Percentiles rank a stretch among this genome's conserved stretches.
Evolutionary conservation across 2,329 filamentous ascomycete species (phyloP).

Genomic region (Trichoderma sp.): DNA sequence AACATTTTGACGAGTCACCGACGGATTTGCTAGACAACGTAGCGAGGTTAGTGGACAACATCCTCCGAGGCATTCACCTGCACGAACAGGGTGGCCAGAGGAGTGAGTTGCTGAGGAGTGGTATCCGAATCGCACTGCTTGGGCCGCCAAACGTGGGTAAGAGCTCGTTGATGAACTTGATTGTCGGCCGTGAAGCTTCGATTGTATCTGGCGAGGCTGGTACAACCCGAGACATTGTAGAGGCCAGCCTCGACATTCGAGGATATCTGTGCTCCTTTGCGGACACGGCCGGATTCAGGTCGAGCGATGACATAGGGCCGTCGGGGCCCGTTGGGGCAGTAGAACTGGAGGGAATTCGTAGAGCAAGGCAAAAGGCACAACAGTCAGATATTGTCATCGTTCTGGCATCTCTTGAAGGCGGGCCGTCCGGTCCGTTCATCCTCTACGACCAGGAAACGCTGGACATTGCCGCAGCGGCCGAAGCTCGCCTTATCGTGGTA

Average conservation of each 20-base stretch:
- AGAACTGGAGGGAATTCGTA: conserved; percentile 86
- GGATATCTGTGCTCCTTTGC: conserved; percentile 93
- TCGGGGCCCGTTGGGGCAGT: conserved; percentile 61
- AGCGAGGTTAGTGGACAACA: conserved; percentile 58
- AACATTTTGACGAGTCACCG: conserved; percentile 92
- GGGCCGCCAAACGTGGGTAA: conserved; percentile 95
- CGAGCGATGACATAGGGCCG: conserved; percentile 29
- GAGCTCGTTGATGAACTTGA: conserved; percentile 85
- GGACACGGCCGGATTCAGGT: conserved; percentile 87
- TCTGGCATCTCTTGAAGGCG: conserved; percentile 70
- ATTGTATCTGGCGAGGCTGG: conserved; percentile 94
- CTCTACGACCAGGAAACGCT: conserved; percentile 58
- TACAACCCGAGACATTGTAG: conserved; percentile 91
- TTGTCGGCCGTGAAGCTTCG: conserved; percentile 89
- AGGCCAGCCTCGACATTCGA: conserved; percentile 84
- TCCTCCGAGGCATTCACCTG: conserved; percentile 63
- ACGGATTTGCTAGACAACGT: conserved; percentile 71
- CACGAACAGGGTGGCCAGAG: conserved; percentile 78
- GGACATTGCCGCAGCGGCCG: conserved; percentile 50
- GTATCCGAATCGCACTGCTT: conserved; percentile 82
- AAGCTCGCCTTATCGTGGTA: conserved; percentile 55
- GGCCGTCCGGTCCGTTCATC: conserved; percentile 44
- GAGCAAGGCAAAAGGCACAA: conserved; percentile 77
- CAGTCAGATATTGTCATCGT: conserved; percentile 85
- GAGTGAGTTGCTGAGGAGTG: conserved; percentile 80